Evolutionary conservation across 23 red algal species (phyloP).

Genomic region (Cyanidiococcus yangmingshanensis): DNA sequence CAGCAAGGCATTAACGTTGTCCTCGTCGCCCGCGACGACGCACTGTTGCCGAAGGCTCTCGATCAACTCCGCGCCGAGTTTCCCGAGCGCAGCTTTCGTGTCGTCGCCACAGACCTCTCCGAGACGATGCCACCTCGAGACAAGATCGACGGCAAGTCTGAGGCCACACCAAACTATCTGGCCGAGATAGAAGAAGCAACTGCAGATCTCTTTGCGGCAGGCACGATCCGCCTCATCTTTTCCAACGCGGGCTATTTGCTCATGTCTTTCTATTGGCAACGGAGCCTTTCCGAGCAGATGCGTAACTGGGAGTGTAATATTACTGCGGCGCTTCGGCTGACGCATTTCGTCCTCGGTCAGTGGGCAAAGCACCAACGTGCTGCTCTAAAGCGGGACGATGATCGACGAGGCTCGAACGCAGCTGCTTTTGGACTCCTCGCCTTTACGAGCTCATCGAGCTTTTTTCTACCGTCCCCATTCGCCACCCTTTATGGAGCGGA

Average conservation of each 20-base stretch:
- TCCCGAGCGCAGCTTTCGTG: conserved; percentile 35
- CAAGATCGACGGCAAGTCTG: conserved; percentile 24
- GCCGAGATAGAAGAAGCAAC: neutral
- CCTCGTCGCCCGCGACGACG: conserved; percentile 39
- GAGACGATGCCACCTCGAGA: conserved; percentile 3
- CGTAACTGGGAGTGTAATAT: conserved; percentile 23
- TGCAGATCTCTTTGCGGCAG: conserved; percentile 6
- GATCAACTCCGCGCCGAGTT: conserved; percentile 26
- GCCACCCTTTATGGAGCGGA: conserved; percentile 70
- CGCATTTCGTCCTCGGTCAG: neutral
- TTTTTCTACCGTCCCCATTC: conserved; percentile 69
- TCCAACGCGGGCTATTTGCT: conserved; percentile 87
- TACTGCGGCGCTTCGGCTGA: neutral
- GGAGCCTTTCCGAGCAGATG: conserved; percentile 7
- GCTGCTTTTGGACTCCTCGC: conserved; percentile 35
- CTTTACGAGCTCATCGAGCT: conserved; percentile 71
- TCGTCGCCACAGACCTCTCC: conserved; percentile 43
- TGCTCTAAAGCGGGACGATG: conserved; percentile 13
- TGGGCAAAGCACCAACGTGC: conserved; percentile 24
- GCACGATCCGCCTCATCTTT: conserved; percentile 32
- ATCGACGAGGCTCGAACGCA: conserved; percentile 33
- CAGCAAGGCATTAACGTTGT: conserved; percentile 39
- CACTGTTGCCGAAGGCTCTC: conserved; percentile 25
- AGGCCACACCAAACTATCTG: conserved; percentile 25
- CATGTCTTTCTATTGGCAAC: conserved; percentile 56